Evolutionary conservation across 208 protist species (phyloP).

Genomic region (Acanthamoeba healyi): DNA sequence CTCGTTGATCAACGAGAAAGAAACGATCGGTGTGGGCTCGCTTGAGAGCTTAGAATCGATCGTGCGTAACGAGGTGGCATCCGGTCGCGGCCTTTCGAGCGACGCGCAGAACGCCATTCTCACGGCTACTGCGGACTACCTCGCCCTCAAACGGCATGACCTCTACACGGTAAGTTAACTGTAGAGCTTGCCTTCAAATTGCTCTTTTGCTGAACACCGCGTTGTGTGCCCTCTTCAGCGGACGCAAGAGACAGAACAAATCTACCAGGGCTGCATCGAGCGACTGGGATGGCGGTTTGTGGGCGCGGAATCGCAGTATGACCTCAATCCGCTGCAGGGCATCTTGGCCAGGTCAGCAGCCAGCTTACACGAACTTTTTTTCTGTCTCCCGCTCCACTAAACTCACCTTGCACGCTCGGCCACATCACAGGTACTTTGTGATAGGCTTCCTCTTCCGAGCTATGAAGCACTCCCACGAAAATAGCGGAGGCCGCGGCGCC

Average conservation of each 20-base stretch:
- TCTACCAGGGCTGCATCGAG: constrained; percentile 70
- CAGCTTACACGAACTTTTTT: not conserved
- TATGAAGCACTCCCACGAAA: constrained; percentile 72
- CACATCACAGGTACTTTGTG: constrained; percentile 31
- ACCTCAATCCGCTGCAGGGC: constrained; percentile 65
- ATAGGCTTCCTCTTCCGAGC: constrained; percentile 72
- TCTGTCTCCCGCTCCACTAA: not conserved
- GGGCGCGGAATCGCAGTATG: constrained; percentile 48
- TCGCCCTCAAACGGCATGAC: constrained; percentile 47
- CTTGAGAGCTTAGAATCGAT: constrained; percentile 31
- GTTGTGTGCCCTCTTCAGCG: too few species aligned
- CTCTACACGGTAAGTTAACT: constrained; percentile 55
- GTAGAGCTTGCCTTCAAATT: not conserved
- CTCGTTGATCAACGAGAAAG: constrained; percentile 49
- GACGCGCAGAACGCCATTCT: constrained; percentile 47
- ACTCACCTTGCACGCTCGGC: not conserved
- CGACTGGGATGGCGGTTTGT: constrained; percentile 65
- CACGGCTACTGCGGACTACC: constrained; percentile 57
- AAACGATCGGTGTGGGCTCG: constrained; percentile 35
- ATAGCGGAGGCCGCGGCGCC: constrained; percentile 49
- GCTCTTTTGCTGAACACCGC: too few species aligned
- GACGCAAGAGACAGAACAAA: constrained; percentile 67
- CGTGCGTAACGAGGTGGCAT: not conserved
- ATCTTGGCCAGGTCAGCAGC: constrained; percentile 2
- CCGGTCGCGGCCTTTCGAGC: not conserved